phyloP scores from a whole-genome alignment of 192 early-diverging fungal species.

The Coemansia sp. region DNA sequence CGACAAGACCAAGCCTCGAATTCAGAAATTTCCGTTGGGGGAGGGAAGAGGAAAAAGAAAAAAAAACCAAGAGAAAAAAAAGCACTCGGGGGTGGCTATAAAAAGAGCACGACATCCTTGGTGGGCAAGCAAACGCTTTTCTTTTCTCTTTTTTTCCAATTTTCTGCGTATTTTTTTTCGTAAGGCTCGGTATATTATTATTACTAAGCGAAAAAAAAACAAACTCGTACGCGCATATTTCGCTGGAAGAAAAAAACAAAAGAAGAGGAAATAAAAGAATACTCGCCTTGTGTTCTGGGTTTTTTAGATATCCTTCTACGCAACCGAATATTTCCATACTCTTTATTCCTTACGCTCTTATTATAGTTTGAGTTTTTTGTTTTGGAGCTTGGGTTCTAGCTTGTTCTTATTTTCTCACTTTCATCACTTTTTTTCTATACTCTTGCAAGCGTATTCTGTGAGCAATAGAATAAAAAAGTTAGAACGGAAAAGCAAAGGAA shows the following conservation, averaged over 20 bases:
- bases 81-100: background rate
- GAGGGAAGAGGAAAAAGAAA: conserved; percentile 7
- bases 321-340: no score
- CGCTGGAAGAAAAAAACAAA: conserved; percentile 1
- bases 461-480: no score
- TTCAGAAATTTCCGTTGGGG: background rate
- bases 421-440: no score
- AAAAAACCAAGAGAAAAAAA: conserved; percentile 1
- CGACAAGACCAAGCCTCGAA: conserved; percentile 11
- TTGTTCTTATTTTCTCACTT: no score
- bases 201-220: conserved; percentile 28
- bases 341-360: no score
- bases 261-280: background rate
- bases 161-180: conserved; percentile 46
- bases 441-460: no score
- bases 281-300: no score
- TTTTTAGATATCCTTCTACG: no score
- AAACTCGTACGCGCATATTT: no score
- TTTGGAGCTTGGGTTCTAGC: no score
- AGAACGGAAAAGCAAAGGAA: background rate
- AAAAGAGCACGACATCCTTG: background rate
- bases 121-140: conserved; percentile 8
- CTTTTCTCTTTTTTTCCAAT: conserved; percentile 26
- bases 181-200: conserved; percentile 26
- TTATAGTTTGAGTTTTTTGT: no score